phyloP scores from a whole-genome alignment of 257 asterid species.

The Verbena officinalis region DNA sequence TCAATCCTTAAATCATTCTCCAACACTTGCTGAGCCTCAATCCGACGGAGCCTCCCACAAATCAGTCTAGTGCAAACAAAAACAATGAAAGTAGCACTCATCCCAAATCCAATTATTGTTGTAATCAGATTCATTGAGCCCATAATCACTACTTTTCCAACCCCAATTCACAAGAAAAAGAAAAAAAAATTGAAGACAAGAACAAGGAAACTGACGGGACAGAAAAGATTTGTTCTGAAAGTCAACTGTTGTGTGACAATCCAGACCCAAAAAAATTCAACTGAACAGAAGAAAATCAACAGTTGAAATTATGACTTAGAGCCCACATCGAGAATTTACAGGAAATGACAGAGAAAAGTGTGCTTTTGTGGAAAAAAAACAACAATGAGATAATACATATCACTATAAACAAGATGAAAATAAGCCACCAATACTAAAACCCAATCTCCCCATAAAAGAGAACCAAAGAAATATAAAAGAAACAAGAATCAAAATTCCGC shows the following conservation, averaged over 20 bases:
- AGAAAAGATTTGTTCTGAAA: conserved; percentile 38
- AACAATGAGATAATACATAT: conserved; percentile 32
- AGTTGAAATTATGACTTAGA: conserved; percentile 13
- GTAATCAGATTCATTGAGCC: conserved; percentile 86
- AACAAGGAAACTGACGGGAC: not conserved
- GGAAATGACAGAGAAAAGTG: conserved; percentile 19
- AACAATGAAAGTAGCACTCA: conserved; percentile 95
- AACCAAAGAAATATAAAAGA: not conserved
- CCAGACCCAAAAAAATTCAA: conserved; percentile 20
- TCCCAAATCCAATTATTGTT: conserved; percentile 87
- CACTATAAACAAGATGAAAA: conserved; percentile 25
- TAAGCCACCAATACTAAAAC: conserved; percentile 27
- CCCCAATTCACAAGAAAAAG: not conserved
- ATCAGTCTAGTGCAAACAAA: conserved; percentile 85
- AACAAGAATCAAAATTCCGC: conserved; percentile 30
- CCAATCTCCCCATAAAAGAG: conserved; percentile 3
- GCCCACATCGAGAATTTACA: conserved; percentile 25
- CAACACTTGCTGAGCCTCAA: conserved; percentile 70
- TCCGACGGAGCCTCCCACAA: conserved; percentile 74
- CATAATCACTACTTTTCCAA: conserved; percentile 37
- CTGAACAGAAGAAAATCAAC: not conserved
- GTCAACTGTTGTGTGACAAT: conserved; percentile 36
- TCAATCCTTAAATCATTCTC: conserved; percentile 74
- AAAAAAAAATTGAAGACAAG: not conserved
- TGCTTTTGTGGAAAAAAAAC: not conserved